phyloP scores from a whole-genome alignment of 306 rosid species.

The Trifolium repens region DNA sequence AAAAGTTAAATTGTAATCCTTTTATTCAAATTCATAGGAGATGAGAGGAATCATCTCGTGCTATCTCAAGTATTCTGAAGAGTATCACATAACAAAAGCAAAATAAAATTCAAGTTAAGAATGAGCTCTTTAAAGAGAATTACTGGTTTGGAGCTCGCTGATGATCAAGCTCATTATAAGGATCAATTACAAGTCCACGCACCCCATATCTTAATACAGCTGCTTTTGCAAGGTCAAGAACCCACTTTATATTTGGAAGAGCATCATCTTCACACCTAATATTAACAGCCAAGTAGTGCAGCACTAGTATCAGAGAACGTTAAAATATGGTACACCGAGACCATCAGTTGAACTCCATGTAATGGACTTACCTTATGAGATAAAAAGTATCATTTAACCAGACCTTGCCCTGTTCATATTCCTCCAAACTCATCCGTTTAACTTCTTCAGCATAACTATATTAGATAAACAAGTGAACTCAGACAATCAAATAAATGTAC shows the following conservation, averaged over 20 bases:
- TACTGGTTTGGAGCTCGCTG: slow-evolving; percentile 88
- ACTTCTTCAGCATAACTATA: slow-evolving; percentile 65
- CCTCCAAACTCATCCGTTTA: slow-evolving; percentile 73
- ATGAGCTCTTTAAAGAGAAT: slow-evolving; percentile 45
- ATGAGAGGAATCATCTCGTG: slow-evolving; percentile 2
- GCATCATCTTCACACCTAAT: slow-evolving; percentile 88
- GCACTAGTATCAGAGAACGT: slow-evolving; percentile 23
- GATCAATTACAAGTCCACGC: slow-evolving; percentile 97
- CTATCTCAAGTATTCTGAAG: slow-evolving; percentile 10
- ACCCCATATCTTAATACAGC: slow-evolving; percentile 93
- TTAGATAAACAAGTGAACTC: slow-evolving; percentile 42
- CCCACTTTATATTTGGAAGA: slow-evolving; percentile 87
- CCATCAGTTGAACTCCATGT: slow-evolving; percentile 28
- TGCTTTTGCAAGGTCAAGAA: slow-evolving; percentile 86
- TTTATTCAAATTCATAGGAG: slow-evolving; percentile 7
- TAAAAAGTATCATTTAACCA: slow-evolving; percentile 79
- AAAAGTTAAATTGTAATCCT: background rate
- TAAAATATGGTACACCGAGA: slow-evolving; percentile 17
- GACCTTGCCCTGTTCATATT: slow-evolving; percentile 74
- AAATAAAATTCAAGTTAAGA: slow-evolving; percentile 19
- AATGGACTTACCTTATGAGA: slow-evolving; percentile 73
- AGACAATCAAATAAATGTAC: slow-evolving; percentile 30
- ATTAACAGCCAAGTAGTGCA: slow-evolving; percentile 39
- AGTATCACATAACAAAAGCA: background rate
- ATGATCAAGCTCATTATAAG: slow-evolving; percentile 97